Conservation (phyloP, 305 asterid species). For the Fraxinus ornus region DNA sequence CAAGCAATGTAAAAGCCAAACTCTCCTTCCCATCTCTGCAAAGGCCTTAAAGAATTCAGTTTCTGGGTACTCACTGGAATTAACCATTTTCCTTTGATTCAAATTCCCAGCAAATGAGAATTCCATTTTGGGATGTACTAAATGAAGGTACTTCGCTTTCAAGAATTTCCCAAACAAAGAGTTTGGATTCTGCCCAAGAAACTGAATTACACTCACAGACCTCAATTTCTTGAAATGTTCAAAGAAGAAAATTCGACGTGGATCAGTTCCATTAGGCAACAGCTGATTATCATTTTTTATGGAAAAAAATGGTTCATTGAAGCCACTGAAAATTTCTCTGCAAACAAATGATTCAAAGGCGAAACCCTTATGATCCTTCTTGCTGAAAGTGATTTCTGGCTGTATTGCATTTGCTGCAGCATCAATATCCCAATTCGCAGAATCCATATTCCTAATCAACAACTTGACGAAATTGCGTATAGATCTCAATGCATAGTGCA, state of each 20-base stretch:
- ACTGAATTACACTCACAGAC: slow-evolving; percentile 44
- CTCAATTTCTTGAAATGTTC: slow-evolving; percentile 61
- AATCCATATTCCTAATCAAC: slow-evolving; percentile 59
- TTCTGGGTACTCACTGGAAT: slow-evolving; percentile 60
- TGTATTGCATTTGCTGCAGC: slow-evolving; percentile 56
- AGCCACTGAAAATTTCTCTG: slow-evolving; percentile 50
- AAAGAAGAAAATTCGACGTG: slow-evolving; percentile 44
- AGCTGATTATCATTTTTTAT: slow-evolving; percentile 23
- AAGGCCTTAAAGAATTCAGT: slow-evolving; percentile 63
- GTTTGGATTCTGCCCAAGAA: slow-evolving; percentile 51
- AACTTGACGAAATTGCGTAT: slow-evolving; percentile 53
- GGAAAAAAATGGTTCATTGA: slow-evolving; percentile 46
- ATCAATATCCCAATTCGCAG: slow-evolving; percentile 68
- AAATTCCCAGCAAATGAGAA: slow-evolving; percentile 64
- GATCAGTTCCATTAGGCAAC: slow-evolving; percentile 18
- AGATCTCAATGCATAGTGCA: slow-evolving; percentile 69
- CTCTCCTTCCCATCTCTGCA: slow-evolving; percentile 69
- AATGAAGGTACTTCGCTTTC: slow-evolving; percentile 56
- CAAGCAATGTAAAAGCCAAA: slow-evolving; percentile 67
- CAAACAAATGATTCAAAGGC: slow-evolving; percentile 78
- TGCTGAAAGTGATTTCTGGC: slow-evolving; percentile 31
- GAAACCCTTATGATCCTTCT: slow-evolving; percentile 57
- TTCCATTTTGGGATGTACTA: slow-evolving; percentile 81
- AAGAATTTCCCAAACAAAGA: slow-evolving; percentile 53
- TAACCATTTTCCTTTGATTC: slow-evolving; percentile 60